Base-by-base conservation (phyloP, 1,139 yeast species). In the Saccharomycopsis hybrid region DNA sequence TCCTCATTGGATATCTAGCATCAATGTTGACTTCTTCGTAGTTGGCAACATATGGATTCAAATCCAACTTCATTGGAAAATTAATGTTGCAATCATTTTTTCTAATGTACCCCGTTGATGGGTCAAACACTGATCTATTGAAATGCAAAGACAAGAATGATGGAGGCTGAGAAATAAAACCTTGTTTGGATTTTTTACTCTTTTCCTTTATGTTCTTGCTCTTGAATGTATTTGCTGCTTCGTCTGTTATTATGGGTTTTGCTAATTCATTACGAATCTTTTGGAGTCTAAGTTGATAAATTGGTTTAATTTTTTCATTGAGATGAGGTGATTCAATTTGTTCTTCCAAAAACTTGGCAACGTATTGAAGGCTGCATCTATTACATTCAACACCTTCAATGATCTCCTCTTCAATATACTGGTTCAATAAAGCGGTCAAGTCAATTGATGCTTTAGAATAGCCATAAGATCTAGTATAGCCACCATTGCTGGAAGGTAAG, bases 381-480 rank as follows among this genome's bases (percentile, higher is more conserved):
- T 89, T 87, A 69, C 97, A 89, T 65, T 88, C 92, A 43, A 89
- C 97, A 48, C 89, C 96, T 57, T 88, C 89, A 55, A 89, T 89
- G 31, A 85, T 79, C 64, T 89, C 97, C 37, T 92, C 87, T 50
- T 77, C 74, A 11, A 77, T 78, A 86, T 95, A 89, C 50, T 83
- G 83, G 44, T 76, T 71, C 55, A 89, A 67, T 51, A 89, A 71
- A 24, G 76, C 80, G 2, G 76, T 69, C 50, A 89, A 68, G 30
- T 74, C 71, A 31, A 72, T 46, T 5, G 46, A 37, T 2, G 58
- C 68, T 25, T 44, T 18, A 5, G 18, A 9, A 28, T 44, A 44
- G 5, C 44, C 41, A 27, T 44, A 44, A 18, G 41, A 73, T 25
- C 70, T 61, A n/a, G n/a, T n/a, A 49, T 67, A 70, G 46, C 66